These are phyloP conservation scores for Mycena olivaceomarginata DNA, from an alignment of 768 basidiomycete species.

Conservation along the genomic window DNA sequence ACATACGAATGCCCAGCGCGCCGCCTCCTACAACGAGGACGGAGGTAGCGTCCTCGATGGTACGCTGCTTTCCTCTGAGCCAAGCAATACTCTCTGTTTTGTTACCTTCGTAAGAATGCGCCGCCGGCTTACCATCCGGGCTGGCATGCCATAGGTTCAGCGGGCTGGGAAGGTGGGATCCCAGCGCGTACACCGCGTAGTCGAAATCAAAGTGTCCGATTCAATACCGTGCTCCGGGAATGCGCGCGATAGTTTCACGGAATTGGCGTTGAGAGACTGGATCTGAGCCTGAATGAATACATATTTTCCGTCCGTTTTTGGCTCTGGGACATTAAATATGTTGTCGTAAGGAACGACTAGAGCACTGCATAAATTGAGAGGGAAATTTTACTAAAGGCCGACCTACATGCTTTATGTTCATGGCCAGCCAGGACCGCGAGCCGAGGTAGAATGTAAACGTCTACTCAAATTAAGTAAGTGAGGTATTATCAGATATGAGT, in stretches of 20 bases:
- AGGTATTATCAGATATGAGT: neutral
- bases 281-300: constrained; percentile 68
- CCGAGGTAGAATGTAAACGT: constrained; percentile 77
- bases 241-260: constrained; percentile 66
- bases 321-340: constrained; percentile 58
- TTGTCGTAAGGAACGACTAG: constrained; percentile 74
- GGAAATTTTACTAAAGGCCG: neutral
- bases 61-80: constrained; percentile 69
- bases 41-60: constrained; percentile 66
- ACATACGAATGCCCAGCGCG: constrained; percentile 82
- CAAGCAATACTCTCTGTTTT: constrained; percentile 71
- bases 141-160: constrained; percentile 71
- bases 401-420: constrained; percentile 79
- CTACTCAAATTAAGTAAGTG: constrained; percentile 45
- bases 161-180: constrained; percentile 72
- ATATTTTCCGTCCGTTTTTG: constrained; percentile 44
- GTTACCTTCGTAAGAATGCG: constrained; percentile 58
- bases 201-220: constrained; percentile 66
- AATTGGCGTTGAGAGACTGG: constrained; percentile 58
- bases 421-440: constrained; percentile 75
- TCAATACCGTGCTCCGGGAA: constrained; percentile 68
- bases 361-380: constrained; percentile 11
- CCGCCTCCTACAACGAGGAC: constrained; percentile 85
- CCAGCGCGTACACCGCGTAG: constrained; percentile 77
- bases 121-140: constrained; percentile 43